A percentile compares a stretch with the other conserved stretches of the same genome.
phyloP scores from a whole-genome alignment of 1,284 basidiomycete species.

The Ganoderma lucidum region DNA sequence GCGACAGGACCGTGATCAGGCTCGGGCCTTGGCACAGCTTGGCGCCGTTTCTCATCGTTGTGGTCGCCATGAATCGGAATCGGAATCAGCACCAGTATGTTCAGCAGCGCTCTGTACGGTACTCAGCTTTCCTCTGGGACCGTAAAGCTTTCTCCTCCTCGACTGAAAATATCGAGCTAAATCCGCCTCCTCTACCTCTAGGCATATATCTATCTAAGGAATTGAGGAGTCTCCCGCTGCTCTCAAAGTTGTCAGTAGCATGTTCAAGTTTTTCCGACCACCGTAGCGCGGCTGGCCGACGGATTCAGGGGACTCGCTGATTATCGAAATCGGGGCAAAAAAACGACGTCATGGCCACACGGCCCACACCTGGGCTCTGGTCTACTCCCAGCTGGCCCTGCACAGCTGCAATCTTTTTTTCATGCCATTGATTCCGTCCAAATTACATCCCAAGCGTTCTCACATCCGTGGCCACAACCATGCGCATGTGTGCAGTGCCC shows the following conservation, averaged over 20 bases:
- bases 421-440: background rate
- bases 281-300: background rate
- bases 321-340: conserved; percentile 1
- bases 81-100: background rate
- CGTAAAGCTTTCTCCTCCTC: background rate
- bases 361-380: background rate
- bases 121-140: background rate
- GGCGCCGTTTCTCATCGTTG: background rate
- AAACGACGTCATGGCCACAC: background rate
- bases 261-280: background rate
- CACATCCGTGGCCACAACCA: background rate
- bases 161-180: background rate
- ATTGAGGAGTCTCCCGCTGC: background rate
- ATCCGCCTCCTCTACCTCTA: background rate
- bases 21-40: too few species aligned
- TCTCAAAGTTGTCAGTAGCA: background rate
- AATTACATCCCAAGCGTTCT: background rate
- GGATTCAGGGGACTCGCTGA: background rate
- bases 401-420: background rate
- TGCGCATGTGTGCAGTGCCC: background rate
- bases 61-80: background rate
- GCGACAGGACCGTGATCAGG: too few species aligned
- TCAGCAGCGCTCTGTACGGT: background rate
- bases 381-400: background rate
- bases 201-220: too few species aligned